These are phyloP conservation scores for Durio zibethinus DNA, from an alignment of 345 rosid species.

Conservation along the genomic window DNA sequence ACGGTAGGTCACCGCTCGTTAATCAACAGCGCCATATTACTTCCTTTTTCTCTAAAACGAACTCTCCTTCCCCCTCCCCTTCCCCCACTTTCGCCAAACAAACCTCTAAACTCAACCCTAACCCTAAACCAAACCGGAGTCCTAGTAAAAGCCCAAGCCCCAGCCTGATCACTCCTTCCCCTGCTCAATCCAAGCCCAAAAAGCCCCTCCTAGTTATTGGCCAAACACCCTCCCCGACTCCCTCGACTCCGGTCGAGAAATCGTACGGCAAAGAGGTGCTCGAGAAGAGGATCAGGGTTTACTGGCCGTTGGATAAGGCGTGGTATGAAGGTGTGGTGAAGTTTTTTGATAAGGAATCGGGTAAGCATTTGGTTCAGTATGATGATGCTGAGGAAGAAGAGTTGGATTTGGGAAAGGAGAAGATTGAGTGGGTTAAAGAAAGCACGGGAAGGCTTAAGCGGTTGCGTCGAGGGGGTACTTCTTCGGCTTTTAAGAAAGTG, in stretches of 20 bases:
- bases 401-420: conserved; percentile 81
- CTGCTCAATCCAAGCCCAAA: conserved; percentile 49
- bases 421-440: conserved; percentile 68
- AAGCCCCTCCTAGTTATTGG: conserved; percentile 69
- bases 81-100: conserved; percentile 36
- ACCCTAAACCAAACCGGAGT: conserved; percentile 35
- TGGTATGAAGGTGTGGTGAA: conserved; percentile 81
- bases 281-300: conserved; percentile 65
- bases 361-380: conserved; percentile 69
- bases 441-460: conserved; percentile 46
- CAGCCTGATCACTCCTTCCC: conserved; percentile 66
- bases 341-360: conserved; percentile 40
- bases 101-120: conserved; percentile 26
- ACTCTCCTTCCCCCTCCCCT: conserved; percentile 43
- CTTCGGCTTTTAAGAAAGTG: conserved; percentile 38
- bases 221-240: conserved; percentile 36
- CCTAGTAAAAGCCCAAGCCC: conserved; percentile 30
- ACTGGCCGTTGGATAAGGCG: conserved; percentile 85
- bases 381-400: conserved; percentile 84
- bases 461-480: conserved; percentile 56
- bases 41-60: conserved; percentile 60
- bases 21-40: conserved; percentile 91
- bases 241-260: conserved; percentile 21
- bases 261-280: conserved; percentile 57
- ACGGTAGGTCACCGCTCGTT: conserved; percentile 81